Percentiles rank a stretch among this genome's conserved stretches.
phyloP scores from a whole-genome alignment of 2,329 filamentous ascomycete genomes.

The Rhexocercosporidium sp. region DNA sequence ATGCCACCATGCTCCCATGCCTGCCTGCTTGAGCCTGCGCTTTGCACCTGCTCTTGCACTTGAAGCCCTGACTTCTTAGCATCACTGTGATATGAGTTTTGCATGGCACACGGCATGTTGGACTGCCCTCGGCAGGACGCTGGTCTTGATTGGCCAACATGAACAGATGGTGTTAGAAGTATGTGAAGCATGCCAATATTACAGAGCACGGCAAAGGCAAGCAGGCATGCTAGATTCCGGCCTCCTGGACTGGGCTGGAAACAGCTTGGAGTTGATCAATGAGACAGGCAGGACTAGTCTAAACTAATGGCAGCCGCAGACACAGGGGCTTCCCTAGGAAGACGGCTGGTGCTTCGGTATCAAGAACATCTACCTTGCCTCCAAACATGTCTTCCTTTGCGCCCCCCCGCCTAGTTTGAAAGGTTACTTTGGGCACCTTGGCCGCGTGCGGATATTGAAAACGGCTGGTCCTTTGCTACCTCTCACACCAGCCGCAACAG shows the following conservation, averaged over 20 bases:
- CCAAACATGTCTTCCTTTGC: slow-evolving; percentile 4
- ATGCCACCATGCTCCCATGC: slow-evolving; percentile 1
- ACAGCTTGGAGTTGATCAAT: background rate
- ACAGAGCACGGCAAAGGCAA: background rate
- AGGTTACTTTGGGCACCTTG: background rate
- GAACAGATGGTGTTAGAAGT: background rate
- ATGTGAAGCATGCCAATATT: no score
- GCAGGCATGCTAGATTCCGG: background rate
- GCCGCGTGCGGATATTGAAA: slow-evolving; percentile 1
- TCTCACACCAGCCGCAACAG: slow-evolving; percentile 2
- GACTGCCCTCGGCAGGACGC: slow-evolving; percentile 11
- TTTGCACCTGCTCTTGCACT: slow-evolving; percentile 2
- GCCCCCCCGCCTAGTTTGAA: background rate
- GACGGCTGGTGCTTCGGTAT: background rate
- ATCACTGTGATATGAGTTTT: slow-evolving; percentile 20
- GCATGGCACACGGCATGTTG: slow-evolving; percentile 28
- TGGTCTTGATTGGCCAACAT: slow-evolving; percentile 3
- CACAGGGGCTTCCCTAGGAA: background rate
- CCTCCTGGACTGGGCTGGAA: background rate
- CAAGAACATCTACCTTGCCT: background rate
- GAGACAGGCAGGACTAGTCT: background rate
- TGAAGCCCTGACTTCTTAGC: slow-evolving; percentile 18
- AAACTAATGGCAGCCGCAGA: background rate
- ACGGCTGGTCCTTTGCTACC: slow-evolving; percentile 7
- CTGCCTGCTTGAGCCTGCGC: background rate